A percentile compares a stretch with the other conserved stretches of the same genome.
Conservation (phyloP, 805 yeast species). For the Yarrowia sp. region DNA sequence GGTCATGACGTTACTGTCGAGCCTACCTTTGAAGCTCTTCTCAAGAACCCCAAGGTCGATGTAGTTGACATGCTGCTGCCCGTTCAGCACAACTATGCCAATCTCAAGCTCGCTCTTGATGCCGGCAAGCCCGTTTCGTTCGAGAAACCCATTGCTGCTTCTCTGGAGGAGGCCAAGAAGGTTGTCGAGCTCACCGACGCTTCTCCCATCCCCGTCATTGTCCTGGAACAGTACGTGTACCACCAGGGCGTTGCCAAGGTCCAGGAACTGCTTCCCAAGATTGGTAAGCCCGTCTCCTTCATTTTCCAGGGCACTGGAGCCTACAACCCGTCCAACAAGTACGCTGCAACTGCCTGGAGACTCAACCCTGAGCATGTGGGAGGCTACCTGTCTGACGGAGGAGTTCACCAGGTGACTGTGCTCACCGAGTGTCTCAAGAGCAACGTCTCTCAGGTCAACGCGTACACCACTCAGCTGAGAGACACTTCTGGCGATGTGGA, state of each 20-base stretch:
- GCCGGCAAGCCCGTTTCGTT: slow-evolving; percentile 79
- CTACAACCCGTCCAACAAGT: slow-evolving; percentile 57
- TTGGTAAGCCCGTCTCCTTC: slow-evolving; percentile 64
- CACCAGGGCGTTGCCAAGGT: slow-evolving; percentile 64
- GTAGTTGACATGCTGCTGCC: slow-evolving; percentile 87
- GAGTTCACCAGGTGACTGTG: slow-evolving; percentile 92
- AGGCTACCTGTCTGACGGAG: slow-evolving; percentile 92
- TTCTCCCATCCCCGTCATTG: slow-evolving; percentile 70
- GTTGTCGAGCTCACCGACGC: slow-evolving; percentile 70
- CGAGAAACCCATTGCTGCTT: slow-evolving; percentile 95
- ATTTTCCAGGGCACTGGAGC: slow-evolving; percentile 58
- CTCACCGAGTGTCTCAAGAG: slow-evolving; percentile 80
- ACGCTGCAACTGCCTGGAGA: slow-evolving; percentile 80
- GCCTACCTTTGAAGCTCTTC: slow-evolving; percentile 54
- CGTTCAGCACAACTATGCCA: slow-evolving; percentile 76
- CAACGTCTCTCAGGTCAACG: slow-evolving; percentile 70
- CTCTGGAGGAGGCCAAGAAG: slow-evolving; percentile 77
- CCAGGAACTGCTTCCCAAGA: slow-evolving; percentile 65
- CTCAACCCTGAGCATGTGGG: slow-evolving; percentile 90
- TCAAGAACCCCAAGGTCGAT: slow-evolving; percentile 71
- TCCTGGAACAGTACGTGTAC: slow-evolving; percentile 89
- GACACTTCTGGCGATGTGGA: slow-evolving; percentile 83
- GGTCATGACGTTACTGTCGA: slow-evolving; percentile 58
- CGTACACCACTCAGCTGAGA: slow-evolving; percentile 77
- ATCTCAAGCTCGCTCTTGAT: slow-evolving; percentile 71